Percentiles rank a stretch among this genome's conserved stretches.
Evolutionary conservation across 2,329 filamentous ascomycete species (phyloP).

Genomic region (Didymella exigua): DNA sequence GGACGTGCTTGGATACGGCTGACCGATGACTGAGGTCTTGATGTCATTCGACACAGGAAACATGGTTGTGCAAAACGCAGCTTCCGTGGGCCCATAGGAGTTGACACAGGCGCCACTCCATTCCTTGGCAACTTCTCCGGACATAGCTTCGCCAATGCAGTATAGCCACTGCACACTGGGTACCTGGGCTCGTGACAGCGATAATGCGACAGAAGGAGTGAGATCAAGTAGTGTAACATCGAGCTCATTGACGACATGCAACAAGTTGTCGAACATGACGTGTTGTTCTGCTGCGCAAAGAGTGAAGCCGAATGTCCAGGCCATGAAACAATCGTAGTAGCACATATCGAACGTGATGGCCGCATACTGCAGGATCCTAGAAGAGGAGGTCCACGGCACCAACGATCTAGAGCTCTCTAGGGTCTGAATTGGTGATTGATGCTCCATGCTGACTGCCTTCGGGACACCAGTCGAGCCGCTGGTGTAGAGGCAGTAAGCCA

Average conservation of each 20-base stretch:
- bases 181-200: conserved; percentile 39
- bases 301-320: conserved; percentile 52
- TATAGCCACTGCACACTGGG: conserved; percentile 51
- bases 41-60: conserved; percentile 34
- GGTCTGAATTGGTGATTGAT: conserved; percentile 50
- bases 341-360: conserved; percentile 55
- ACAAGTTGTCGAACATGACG: conserved; percentile 48
- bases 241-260: conserved; percentile 43
- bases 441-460: conserved; percentile 53
- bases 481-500: conserved; percentile 54
- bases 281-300: conserved; percentile 50
- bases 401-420: conserved; percentile 46
- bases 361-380: conserved; percentile 52
- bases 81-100: conserved; percentile 53
- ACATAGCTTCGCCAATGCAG: conserved; percentile 54
- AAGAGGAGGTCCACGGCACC: conserved; percentile 48
- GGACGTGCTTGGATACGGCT: conserved; percentile 49
- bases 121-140: conserved; percentile 44
- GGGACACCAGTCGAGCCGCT: conserved; percentile 53
- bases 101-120: conserved; percentile 52
- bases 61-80: conserved; percentile 55
- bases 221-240: conserved; percentile 49
- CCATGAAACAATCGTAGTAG: conserved; percentile 55
- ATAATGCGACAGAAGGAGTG: conserved; percentile 51
- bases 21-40: conserved; percentile 50